A percentile compares a stretch with the other conserved stretches of the same genome.
These are phyloP conservation scores for Amborella trichopoda DNA, from an alignment of 164 flowering plant species.

Conservation along the genomic window DNA sequence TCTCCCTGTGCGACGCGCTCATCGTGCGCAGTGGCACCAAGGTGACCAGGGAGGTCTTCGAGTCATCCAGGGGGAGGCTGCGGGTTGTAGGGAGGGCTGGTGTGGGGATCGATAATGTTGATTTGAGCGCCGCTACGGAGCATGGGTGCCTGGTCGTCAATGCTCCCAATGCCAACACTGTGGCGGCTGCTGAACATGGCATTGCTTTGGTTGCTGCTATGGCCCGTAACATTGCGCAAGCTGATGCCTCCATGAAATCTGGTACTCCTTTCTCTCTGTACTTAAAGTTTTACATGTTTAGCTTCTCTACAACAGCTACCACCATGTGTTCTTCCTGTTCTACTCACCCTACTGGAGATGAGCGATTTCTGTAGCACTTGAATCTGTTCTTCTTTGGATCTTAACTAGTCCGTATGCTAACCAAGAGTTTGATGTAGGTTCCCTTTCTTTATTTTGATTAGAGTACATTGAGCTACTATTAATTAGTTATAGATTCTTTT, in stretches of 20 bases:
- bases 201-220: slow-evolving; percentile 69
- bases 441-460: too few relatives aligned
- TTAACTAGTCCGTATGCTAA: too few relatives aligned
- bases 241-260: slow-evolving; percentile 86
- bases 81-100: not conserved
- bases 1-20: slow-evolving; percentile 84
- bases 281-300: too few relatives aligned
- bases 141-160: slow-evolving; percentile 1
- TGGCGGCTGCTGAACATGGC: slow-evolving; percentile 34
- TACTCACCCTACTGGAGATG: too few relatives aligned
- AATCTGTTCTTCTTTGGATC: too few relatives aligned
- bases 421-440: too few relatives aligned
- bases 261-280: slow-evolving; percentile 28
- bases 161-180: not conserved
- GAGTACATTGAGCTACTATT: too few relatives aligned
- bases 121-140: not conserved
- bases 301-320: too few relatives aligned
- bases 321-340: too few relatives aligned
- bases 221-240: slow-evolving; percentile 85
- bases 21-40: slow-evolving; percentile 86
- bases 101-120: slow-evolving; percentile 1
- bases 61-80: slow-evolving; percentile 6
- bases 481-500: too few relatives aligned
- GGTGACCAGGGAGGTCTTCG: slow-evolving; percentile 71
- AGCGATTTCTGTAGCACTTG: too few relatives aligned